Evolutionary conservation across 345 rosid species (phyloP), one percentile per base, ranked within the genome.

Genomic region (Dovyalis caffra): DNA sequence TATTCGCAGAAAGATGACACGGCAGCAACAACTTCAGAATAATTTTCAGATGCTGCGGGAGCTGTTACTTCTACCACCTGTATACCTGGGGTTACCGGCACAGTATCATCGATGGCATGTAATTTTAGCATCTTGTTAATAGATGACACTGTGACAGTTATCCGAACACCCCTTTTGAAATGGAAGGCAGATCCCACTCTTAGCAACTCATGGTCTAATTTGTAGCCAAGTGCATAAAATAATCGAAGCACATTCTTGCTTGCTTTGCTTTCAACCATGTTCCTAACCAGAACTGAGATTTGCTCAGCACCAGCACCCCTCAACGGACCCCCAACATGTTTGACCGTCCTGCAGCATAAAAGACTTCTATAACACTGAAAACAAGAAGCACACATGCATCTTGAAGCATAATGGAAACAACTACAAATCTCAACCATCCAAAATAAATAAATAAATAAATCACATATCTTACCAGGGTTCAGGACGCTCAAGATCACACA

Each of bases 1-100:
- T 90, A 89, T 88, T 95, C 99, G 31, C 99, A 95, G 72, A 95
- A 93, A 3, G 98, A 95, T 15, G 96, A 84, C 69, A 95, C 79
- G 0, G 97, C 90, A 64, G 94, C 83, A 33, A 65, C 96, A 11
- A 95, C 94, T 80, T 95, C 99, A 8, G 79, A 77, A 81, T 93
- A 95, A 53, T 89, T 95, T 83, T 88, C 99, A 9, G 98, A 79
- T 23, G 92, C 83, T 63, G 99, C 96, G 37, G 98, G 95, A 61
- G 98, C 97, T 7, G 96, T 95, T 49, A 93, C 98, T 81, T 93
- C 99, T 32, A 95, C 99, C 66, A 95, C 76, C 87, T 95, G 97
- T 78, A 95, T 93, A n/a, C 99, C 98, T 11, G 93, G 99, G 1
- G 98, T 93, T 51, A 93, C 96, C 0, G 98, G 93, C 38, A 93